Evolutionary conservation across 176 grass and related monocot species (phyloP), one percentile per base, ranked within the genome.

Genomic region (Leersia perrieri): DNA sequence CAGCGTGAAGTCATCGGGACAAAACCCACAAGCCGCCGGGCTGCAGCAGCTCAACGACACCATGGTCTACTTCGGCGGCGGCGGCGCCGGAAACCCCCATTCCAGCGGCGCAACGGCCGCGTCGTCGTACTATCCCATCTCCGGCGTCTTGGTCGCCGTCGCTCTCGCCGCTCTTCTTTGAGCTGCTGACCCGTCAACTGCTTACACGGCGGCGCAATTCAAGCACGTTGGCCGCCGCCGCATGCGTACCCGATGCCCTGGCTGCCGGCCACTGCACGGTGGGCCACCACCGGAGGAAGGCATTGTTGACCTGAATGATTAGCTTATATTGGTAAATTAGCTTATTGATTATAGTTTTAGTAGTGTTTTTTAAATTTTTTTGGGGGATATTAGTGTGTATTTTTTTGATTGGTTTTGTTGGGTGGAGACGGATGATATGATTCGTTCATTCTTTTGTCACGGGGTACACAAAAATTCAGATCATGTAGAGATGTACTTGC

Each of bases 1-100:
- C 83, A 92, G 90, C 67, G 81, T 80, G 28, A 92, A 92, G 62
- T 86, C 90, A 53, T 80, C 87, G 11, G 82, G 82, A 25, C 74
- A 61, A 31, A 89, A 89, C 63, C 75, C 87, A 4, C 75, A 80
- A 69, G 79, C 80, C 14, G 84, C 80, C 68, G 80, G 86, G 26
- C 27, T 77, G 1, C 87, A 87, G 53, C 68, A 67, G 39, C 70
- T 58, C 7, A 92, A 83, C 83, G 70, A 82, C 29, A 89, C 83
- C 65, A 89, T 92, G 90, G 83, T 83, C 60, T 87, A 76, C 75
- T 66, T 79, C 58, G 75, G 87, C 73, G 69, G 63, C 57, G 75
- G 70, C 26, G 53, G 70, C 73, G 15, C 60, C 28, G 16, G 18
- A n/a, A n/a, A n/a, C 49, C 49, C 25, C 1, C 65, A 69, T 67